These are phyloP conservation scores for Lepidium aucheri DNA, from an alignment of 345 rosid genomes.

Conservation along the genomic window DNA sequence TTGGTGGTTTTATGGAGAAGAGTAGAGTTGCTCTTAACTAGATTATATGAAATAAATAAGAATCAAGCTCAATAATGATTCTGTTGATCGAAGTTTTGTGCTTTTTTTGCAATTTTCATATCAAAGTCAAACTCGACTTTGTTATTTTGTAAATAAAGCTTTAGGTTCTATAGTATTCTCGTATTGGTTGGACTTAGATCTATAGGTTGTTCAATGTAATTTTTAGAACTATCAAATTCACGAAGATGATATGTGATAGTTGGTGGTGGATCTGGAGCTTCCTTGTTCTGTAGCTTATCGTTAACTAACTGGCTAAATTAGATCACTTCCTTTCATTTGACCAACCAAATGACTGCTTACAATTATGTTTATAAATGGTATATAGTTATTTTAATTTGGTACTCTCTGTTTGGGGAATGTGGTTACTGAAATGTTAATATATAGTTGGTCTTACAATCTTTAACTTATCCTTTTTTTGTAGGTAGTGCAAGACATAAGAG, in stretches of 20 bases:
- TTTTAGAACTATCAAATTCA: not conserved
- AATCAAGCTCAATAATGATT: too few species aligned
- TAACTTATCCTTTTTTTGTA: constrained; percentile 15
- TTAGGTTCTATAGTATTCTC: too few species aligned
- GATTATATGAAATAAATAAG: too few species aligned
- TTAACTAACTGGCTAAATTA: not conserved
- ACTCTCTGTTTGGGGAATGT: not conserved
- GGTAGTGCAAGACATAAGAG: constrained; percentile 85
- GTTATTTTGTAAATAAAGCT: too few species aligned
- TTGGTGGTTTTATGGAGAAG: too few species aligned
- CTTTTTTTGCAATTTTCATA: too few species aligned
- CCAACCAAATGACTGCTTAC: not conserved
- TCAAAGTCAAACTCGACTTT: too few species aligned
- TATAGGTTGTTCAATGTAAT: too few species aligned
- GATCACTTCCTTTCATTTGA: constrained; percentile 1
- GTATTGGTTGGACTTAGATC: too few species aligned
- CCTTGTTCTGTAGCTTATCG: not conserved
- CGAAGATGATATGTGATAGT: not conserved
- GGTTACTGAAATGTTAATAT: not conserved
- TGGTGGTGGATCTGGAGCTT: constrained; percentile 12
- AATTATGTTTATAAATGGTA: not conserved
- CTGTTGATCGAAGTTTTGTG: too few species aligned
- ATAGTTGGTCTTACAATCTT: not conserved
- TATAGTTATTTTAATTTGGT: not conserved
- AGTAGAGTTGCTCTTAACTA: too few species aligned